Conservation (phyloP, 768 basidiomycete species). For the Lactifluus pinguis region DNA sequence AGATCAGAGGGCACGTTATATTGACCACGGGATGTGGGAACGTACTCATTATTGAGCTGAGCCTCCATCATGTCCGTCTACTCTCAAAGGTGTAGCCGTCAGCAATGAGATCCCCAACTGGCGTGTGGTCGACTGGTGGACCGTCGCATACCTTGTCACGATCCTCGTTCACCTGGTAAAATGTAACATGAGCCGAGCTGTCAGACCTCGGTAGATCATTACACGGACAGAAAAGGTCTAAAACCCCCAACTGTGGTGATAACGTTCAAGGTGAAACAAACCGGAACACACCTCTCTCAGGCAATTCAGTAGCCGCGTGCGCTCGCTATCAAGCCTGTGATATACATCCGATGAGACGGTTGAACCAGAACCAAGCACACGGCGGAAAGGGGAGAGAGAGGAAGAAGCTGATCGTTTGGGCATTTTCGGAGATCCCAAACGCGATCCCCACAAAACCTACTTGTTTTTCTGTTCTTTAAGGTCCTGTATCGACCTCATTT, state of each 20-base stretch:
- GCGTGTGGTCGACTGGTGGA: neutral
- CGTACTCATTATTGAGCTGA: slow-evolving; percentile 62
- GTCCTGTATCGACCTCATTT: slow-evolving; percentile 71
- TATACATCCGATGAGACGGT: slow-evolving; percentile 1
- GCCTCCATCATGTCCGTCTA: slow-evolving; percentile 62
- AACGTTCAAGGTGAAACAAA: neutral
- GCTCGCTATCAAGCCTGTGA: slow-evolving; percentile 65
- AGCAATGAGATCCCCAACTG: neutral
- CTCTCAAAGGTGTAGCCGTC: neutral
- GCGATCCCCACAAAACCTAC: slow-evolving; percentile 32
- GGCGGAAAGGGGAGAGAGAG: neutral
- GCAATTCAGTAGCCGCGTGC: slow-evolving; percentile 54
- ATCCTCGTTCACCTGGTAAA: slow-evolving; percentile 63
- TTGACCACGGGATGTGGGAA: neutral
- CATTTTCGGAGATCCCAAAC: neutral
- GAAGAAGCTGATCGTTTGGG: neutral
- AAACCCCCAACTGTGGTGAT: neutral
- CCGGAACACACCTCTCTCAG: slow-evolving; percentile 52
- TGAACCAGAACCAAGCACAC: neutral
- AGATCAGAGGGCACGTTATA: slow-evolving; percentile 8
- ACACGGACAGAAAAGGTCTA: neutral
- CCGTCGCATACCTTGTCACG: slow-evolving; percentile 49
- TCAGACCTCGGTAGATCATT: neutral
- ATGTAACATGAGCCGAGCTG: neutral
- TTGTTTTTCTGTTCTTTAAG: slow-evolving; percentile 79